phyloP scores from a whole-genome alignment of 139 green algal genomes.

The Eudorina sp. region DNA sequence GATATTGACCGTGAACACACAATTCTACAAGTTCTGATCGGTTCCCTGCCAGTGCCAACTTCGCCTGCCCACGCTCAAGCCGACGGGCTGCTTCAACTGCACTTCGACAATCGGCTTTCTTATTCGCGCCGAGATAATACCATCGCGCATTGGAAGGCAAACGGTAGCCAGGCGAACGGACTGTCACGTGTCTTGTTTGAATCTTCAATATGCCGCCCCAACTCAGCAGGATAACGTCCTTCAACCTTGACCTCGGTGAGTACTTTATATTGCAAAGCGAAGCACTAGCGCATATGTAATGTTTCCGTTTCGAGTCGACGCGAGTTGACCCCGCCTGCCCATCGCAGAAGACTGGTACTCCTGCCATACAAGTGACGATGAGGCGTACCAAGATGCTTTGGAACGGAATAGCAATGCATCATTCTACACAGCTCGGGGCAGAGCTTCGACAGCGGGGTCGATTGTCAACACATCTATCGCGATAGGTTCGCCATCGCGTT shows the following conservation, averaged over 20 bases:
- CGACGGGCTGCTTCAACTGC: too few relatives aligned
- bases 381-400: constrained; percentile 1
- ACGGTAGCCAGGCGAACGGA: not conserved
- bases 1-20: too few relatives aligned
- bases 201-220: not conserved
- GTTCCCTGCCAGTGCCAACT: too few relatives aligned
- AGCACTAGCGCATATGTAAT: not conserved
- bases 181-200: not conserved
- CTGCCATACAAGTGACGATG: constrained; percentile 20
- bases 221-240: not conserved
- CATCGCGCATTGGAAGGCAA: too few relatives aligned
- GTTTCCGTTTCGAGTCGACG: not conserved
- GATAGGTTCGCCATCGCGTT: not conserved
- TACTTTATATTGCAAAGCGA: not conserved
- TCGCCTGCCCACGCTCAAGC: too few relatives aligned
- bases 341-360: constrained; percentile 34
- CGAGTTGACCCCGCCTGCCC: not conserved
- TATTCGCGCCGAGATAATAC: too few relatives aligned
- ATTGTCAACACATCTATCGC: not conserved
- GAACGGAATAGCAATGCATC: not conserved
- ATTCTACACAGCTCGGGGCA: not conserved
- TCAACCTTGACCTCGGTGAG: constrained; percentile 14
- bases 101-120: too few relatives aligned
- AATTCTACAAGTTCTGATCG: too few relatives aligned
- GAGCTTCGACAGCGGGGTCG: not conserved